phyloP scores from a whole-genome alignment of 371 early-diverging fungal genomes.

The Vittaforma corneae region DNA sequence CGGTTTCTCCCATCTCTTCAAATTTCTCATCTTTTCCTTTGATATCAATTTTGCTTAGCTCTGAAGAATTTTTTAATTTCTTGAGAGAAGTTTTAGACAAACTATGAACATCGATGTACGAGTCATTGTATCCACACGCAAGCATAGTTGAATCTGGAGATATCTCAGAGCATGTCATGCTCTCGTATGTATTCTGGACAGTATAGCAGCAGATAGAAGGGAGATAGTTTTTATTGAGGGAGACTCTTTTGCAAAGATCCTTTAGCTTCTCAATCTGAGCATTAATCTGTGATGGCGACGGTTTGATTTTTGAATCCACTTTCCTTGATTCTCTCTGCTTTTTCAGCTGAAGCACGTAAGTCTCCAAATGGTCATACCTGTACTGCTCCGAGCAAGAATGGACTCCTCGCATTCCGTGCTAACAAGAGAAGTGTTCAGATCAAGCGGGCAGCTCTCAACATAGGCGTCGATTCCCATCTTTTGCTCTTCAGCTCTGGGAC shows the following conservation, averaged over 20 bases:
- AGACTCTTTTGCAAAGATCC: slow-evolving; percentile 70
- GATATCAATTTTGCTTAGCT: slow-evolving; percentile 49
- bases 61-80: slow-evolving; percentile 51
- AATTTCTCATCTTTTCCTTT: slow-evolving; percentile 52
- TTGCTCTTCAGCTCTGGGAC: slow-evolving; percentile 40
- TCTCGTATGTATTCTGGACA: slow-evolving; percentile 79
- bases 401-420: slow-evolving; percentile 54
- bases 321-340: slow-evolving; percentile 52
- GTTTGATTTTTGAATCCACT: slow-evolving; percentile 25
- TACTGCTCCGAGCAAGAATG: slow-evolving; percentile 67
- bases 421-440: slow-evolving; percentile 51
- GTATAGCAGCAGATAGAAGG: slow-evolving; percentile 91
- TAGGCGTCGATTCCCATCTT: slow-evolving; percentile 51
- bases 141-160: slow-evolving; percentile 49
- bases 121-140: slow-evolving; percentile 57
- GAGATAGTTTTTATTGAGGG: slow-evolving; percentile 65
- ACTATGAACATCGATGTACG: slow-evolving; percentile 57
- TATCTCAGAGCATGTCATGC: slow-evolving; percentile 54
- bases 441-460: slow-evolving; percentile 31
- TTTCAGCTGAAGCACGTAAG: slow-evolving; percentile 63
- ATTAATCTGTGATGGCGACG: slow-evolving; percentile 45
- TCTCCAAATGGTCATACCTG: slow-evolving; percentile 69
- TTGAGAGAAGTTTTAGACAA: slow-evolving; percentile 53
- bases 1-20: slow-evolving; percentile 54
- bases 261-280: slow-evolving; percentile 63